These are phyloP conservation scores for Calonectria leucothoes DNA, from an alignment of 2,329 filamentous ascomycete species.

Conservation along the genomic window DNA sequence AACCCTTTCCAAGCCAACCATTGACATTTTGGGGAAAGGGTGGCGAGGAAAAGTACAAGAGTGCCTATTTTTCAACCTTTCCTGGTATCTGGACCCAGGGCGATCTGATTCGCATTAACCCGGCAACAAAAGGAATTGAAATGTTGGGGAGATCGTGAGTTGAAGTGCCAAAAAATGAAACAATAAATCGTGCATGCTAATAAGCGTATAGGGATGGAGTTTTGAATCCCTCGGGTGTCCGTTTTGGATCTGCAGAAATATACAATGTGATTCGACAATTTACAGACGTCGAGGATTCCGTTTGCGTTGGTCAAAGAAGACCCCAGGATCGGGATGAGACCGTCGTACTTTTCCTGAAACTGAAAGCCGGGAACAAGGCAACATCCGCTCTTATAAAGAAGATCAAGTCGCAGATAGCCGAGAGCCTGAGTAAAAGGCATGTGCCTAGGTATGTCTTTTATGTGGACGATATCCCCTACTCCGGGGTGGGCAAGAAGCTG, in stretches of 20 bases:
- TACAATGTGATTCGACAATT: slow-evolving; percentile 12
- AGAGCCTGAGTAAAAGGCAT: slow-evolving; percentile 11
- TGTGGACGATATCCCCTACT: slow-evolving; percentile 13
- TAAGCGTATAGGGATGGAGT: slow-evolving; percentile 7
- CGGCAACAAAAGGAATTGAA: neutral
- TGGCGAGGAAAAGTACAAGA: slow-evolving; percentile 2
- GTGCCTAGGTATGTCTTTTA: slow-evolving; percentile 13
- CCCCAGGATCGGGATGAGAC: slow-evolving; percentile 10
- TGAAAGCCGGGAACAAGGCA: neutral
- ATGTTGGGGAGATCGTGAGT: slow-evolving; percentile 18
- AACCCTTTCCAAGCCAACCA: slow-evolving; percentile 18
- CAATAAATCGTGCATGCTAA: neutral
- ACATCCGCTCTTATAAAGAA: neutral
- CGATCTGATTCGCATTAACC: slow-evolving; percentile 3
- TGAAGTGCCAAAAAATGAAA: neutral
- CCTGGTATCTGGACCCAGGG: slow-evolving; percentile 11
- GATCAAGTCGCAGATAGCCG: neutral
- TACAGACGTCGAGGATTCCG: slow-evolving; percentile 4
- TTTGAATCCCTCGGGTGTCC: slow-evolving; percentile 18
- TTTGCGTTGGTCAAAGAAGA: slow-evolving; percentile 13
- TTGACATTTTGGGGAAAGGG: slow-evolving; percentile 10
- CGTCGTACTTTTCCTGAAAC: slow-evolving; percentile 14
- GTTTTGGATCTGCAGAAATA: slow-evolving; percentile 20
- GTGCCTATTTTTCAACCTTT: slow-evolving; percentile 6
- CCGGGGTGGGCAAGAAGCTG: slow-evolving; percentile 15